Conservation (phyloP, 768 basidiomycete species). For the Pleurotus tuoliensis region DNA sequence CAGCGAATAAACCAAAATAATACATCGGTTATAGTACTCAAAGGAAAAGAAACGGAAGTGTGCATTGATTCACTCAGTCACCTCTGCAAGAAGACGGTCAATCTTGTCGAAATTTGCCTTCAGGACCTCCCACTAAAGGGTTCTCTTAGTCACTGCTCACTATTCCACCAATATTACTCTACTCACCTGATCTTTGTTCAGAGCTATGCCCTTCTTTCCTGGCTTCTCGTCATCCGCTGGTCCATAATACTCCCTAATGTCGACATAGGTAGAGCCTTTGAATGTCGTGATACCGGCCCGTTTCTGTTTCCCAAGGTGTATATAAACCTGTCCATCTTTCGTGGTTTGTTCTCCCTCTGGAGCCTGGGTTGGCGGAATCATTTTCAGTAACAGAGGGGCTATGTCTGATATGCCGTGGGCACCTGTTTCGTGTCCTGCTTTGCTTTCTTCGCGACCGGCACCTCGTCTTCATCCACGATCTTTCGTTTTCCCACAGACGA, state of each 20-base stretch:
- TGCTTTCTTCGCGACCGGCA: background rate
- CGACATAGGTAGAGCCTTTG: constrained; percentile 51
- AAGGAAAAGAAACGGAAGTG: background rate
- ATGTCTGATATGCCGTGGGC: too few species aligned
- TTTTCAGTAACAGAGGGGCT: too few species aligned
- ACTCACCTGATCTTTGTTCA: constrained; percentile 60
- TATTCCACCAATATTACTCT: background rate
- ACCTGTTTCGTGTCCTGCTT: background rate
- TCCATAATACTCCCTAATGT: constrained; percentile 74
- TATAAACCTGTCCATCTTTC: constrained; percentile 42
- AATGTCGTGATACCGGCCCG: constrained; percentile 52
- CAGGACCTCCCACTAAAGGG: constrained; percentile 52
- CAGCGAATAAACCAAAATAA: background rate
- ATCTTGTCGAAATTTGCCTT: constrained; percentile 41
- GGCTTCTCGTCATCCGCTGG: constrained; percentile 58
- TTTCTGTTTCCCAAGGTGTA: constrained; percentile 71
- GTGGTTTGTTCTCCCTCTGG: constrained; percentile 13
- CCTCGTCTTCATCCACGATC: background rate
- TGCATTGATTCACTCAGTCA: constrained; percentile 24
- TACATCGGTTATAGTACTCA: background rate
- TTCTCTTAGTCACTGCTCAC: background rate
- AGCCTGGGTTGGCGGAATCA: too few species aligned
- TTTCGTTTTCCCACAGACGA: background rate
- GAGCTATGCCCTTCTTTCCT: constrained; percentile 77
- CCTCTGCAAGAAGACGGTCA: constrained; percentile 44